Conservation (phyloP, 495 filamentous ascomycete genomes). For the Lasiosphaeria ovina region DNA sequence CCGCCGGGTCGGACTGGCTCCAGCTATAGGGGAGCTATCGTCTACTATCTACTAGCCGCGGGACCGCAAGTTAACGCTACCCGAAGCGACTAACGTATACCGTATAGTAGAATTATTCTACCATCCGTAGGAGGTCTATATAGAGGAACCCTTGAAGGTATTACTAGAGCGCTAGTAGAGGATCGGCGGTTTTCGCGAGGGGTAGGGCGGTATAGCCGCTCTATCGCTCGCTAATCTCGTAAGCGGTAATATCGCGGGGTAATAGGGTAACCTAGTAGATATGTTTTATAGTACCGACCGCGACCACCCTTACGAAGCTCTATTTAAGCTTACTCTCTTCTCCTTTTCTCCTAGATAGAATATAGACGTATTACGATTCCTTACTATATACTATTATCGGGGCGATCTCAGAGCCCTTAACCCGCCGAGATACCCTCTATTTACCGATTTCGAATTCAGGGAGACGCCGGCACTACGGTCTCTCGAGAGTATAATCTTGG, state of each 20-base stretch:
- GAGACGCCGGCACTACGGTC: conserved; percentile 1
- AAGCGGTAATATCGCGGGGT: conserved; percentile 2
- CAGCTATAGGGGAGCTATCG: not conserved
- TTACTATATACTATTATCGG: not conserved
- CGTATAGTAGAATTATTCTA: not conserved
- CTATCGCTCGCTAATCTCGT: conserved; percentile 1
- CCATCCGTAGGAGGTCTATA: not conserved
- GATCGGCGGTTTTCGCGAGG: not conserved
- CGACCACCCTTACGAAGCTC: conserved; percentile 3
- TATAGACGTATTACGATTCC: conserved; percentile 1
- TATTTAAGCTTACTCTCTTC: conserved; percentile 7
- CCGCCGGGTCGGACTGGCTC: not conserved
- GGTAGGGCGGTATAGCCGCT: not conserved
- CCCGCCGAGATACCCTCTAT: not conserved
- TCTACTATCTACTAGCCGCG: not conserved
- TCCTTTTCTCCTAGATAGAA: not conserved
- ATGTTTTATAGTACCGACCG: not conserved
- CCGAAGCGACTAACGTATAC: not conserved
- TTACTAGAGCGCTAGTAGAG: not conserved
- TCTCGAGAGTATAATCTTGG: conserved; percentile 1
- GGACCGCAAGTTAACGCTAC: not conserved
- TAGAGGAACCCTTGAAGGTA: not conserved
- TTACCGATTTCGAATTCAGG: conserved; percentile 5
- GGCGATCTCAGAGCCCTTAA: conserved; percentile 3
- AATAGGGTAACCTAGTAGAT: conserved; percentile 7